Evolutionary conservation across 805 yeast species (phyloP).

Genomic region (Starmerella bombicola): DNA sequence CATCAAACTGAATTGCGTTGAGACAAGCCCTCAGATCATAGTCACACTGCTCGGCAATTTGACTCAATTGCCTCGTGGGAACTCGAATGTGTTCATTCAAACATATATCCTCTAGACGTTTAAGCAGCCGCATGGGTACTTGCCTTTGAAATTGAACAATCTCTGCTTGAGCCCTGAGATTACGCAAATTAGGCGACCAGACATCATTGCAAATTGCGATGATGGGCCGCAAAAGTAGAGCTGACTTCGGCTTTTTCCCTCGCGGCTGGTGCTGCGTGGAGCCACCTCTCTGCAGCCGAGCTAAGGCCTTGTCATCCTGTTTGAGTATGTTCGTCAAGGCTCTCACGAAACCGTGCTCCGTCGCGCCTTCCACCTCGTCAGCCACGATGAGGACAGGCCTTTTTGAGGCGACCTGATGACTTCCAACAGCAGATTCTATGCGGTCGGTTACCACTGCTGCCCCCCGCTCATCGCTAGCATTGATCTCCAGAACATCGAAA

Average conservation of each 20-base stretch:
- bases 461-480: constrained; percentile 71
- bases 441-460: constrained; percentile 29
- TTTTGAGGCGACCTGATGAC: constrained; percentile 36
- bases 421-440: constrained; percentile 44
- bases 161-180: constrained; percentile 61
- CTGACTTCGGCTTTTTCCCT: not conserved
- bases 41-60: constrained; percentile 56
- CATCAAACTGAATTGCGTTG: constrained; percentile 64
- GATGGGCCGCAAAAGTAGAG: constrained; percentile 56
- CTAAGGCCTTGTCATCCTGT: constrained; percentile 10
- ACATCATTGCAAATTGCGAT: constrained; percentile 86
- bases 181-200: constrained; percentile 62
- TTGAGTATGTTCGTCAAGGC: constrained; percentile 15
- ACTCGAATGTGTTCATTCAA: constrained; percentile 40
- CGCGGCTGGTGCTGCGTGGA: not conserved
- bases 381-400: constrained; percentile 72
- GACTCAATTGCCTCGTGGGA: constrained; percentile 43
- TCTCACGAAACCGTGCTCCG: constrained; percentile 39
- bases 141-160: constrained; percentile 55
- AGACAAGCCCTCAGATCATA: constrained; percentile 80
- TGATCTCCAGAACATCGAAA: constrained; percentile 67
- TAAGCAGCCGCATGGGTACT: constrained; percentile 35
- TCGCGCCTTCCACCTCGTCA: constrained; percentile 81
- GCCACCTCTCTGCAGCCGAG: not conserved
- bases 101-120: constrained; percentile 42